phyloP scores from a whole-genome alignment of 768 basidiomycete genomes.

The Astraeus odoratus region DNA sequence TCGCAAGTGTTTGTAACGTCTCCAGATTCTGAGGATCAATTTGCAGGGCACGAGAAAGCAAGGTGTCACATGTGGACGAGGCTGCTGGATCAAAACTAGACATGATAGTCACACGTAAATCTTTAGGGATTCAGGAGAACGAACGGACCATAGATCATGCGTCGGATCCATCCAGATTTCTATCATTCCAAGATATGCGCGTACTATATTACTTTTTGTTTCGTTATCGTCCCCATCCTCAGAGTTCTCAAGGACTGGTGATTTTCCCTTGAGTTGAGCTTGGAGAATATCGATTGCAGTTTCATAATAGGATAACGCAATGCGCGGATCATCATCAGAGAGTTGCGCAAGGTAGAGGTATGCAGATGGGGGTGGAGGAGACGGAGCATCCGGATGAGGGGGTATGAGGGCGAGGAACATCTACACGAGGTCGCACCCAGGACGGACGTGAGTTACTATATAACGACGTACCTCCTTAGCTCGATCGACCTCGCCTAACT shows the following conservation, averaged over 20 bases:
- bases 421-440: constrained; percentile 25
- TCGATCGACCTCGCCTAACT: constrained; percentile 66
- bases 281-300: neutral
- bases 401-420: constrained; percentile 53
- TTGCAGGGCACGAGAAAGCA: constrained; percentile 66
- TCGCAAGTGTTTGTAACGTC: constrained; percentile 73
- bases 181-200: constrained; percentile 81
- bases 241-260: constrained; percentile 32
- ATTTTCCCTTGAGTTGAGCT: constrained; percentile 70
- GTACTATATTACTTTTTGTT: constrained; percentile 59
- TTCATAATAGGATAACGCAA: neutral
- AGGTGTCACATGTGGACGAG: constrained; percentile 71
- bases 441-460: neutral
- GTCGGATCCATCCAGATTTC: constrained; percentile 96
- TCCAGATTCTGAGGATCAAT: constrained; percentile 73
- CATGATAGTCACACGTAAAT: neutral
- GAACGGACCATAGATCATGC: constrained; percentile 74
- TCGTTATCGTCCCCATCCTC: constrained; percentile 37
- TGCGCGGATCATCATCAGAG: constrained; percentile 41
- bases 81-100: constrained; percentile 75
- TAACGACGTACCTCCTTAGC: constrained; percentile 53
- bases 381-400: constrained; percentile 47
- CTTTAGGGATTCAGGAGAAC: neutral
- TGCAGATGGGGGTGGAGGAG: constrained; percentile 57
- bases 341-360: constrained; percentile 83